phyloP scores from a whole-genome alignment of 176 grass and related monocot genomes.

The Triticum timopheevii region DNA sequence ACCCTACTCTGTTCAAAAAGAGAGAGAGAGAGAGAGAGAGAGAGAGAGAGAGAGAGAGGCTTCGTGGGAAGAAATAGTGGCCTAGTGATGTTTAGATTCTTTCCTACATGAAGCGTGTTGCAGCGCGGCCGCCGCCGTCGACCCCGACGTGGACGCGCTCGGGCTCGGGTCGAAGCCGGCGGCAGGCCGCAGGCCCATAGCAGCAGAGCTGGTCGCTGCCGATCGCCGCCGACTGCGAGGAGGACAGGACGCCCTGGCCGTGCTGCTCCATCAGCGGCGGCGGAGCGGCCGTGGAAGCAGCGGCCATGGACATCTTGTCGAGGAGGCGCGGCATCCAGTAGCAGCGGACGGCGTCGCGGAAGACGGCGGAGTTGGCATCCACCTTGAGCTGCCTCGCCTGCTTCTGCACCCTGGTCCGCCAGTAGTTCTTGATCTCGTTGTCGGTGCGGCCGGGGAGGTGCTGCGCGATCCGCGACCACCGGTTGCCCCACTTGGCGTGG shows the following conservation, averaged over 20 bases:
- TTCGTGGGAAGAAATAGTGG: too few species aligned
- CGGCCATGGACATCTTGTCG: slow-evolving; percentile 60
- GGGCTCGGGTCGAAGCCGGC: slow-evolving; percentile 28
- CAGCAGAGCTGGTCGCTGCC: background rate
- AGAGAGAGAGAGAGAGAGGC: too few species aligned
- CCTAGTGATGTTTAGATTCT: too few species aligned
- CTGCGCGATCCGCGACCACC: slow-evolving; percentile 91
- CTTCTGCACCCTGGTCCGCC: slow-evolving; percentile 94
- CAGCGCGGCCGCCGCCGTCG: slow-evolving; percentile 24
- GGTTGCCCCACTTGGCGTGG: slow-evolving; percentile 93
- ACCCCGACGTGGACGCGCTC: slow-evolving; percentile 48
- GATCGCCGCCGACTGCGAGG: background rate
- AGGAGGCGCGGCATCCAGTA: slow-evolving; percentile 92
- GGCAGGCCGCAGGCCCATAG: background rate
- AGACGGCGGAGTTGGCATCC: slow-evolving; percentile 84
- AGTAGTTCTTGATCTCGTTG: slow-evolving; percentile 99
- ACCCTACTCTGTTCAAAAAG: too few species aligned
- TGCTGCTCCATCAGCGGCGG: background rate
- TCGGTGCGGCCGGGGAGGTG: slow-evolving; percentile 97
- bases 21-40: too few species aligned
- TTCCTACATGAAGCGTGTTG: too few species aligned
- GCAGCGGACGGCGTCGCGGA: slow-evolving; percentile 81
- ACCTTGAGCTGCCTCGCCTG: slow-evolving; percentile 87
- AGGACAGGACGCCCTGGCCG: background rate
- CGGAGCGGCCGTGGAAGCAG: background rate